Percentiles rank a stretch among this genome's conserved stretches.
Conservation (phyloP, 345 rosid species). For the Fremontodendron californicum region DNA sequence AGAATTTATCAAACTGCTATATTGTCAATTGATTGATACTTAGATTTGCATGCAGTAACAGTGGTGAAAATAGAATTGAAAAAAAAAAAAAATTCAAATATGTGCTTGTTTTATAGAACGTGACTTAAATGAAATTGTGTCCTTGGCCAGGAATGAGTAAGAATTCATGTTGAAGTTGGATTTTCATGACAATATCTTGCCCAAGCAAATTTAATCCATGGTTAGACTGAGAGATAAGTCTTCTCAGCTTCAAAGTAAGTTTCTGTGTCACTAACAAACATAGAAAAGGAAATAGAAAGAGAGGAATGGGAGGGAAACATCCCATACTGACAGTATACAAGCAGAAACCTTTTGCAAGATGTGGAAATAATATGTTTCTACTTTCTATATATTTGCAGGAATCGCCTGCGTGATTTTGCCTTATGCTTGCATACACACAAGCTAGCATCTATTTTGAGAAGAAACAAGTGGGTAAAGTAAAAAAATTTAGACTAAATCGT, state of each 20-base stretch:
- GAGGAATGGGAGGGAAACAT: background rate
- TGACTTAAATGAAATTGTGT: background rate
- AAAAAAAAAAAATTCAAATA: background rate
- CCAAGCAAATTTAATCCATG: background rate
- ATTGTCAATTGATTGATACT: background rate
- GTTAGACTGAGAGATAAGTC: background rate
- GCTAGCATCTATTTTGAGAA: too few relatives aligned
- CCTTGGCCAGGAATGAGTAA: background rate
- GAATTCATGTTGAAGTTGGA: background rate
- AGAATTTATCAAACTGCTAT: background rate
- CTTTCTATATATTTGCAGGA: background rate
- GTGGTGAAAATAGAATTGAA: background rate
- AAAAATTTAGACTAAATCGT: background rate
- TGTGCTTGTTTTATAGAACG: background rate
- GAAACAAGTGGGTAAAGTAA: background rate
- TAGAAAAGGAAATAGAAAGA: background rate
- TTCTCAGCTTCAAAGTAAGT: background rate
- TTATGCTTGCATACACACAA: too few relatives aligned
- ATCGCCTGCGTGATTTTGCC: background rate
- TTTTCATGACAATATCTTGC: background rate
- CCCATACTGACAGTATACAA: background rate
- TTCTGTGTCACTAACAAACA: background rate
- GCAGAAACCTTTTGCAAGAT: background rate
- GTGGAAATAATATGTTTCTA: background rate
- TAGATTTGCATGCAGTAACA: background rate